These are phyloP conservation scores for Symbiodinium natans DNA, from an alignment of 73 alveolate genomes.

Conservation along the genomic window DNA sequence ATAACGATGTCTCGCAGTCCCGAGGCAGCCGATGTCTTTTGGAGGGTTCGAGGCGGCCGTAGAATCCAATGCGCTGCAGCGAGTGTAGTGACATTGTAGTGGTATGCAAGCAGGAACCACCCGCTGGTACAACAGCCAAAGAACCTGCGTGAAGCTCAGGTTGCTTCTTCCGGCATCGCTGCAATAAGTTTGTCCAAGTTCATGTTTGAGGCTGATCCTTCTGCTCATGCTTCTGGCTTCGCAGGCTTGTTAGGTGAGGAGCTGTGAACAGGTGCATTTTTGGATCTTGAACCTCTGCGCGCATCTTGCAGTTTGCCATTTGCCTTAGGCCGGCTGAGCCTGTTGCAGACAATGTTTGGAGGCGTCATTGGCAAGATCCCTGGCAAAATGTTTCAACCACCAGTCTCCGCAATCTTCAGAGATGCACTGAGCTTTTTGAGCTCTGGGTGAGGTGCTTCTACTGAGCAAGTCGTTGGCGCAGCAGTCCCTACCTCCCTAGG, in stretches of 20 bases:
- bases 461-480: not conserved
- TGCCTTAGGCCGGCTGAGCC: not conserved
- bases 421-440: not conserved
- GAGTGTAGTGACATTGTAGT: not conserved
- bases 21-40: slow-evolving; percentile 36
- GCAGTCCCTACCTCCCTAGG: slow-evolving; percentile 40
- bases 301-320: not conserved
- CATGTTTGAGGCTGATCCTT: not conserved
- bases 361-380: not conserved
- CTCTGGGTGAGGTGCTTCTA: not conserved
- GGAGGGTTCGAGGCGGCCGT: slow-evolving; percentile 10
- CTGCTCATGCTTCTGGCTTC: not conserved
- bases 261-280: too few species aligned
- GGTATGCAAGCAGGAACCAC: not conserved
- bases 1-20: not conserved
- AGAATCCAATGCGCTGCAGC: not conserved
- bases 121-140: not conserved
- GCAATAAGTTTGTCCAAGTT: not conserved
- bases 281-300: not conserved
- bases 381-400: too few species aligned
- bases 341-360: not conserved
- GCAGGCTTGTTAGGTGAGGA: not conserved
- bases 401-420: not conserved
- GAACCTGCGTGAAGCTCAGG: not conserved
- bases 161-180: not conserved